Evolutionary conservation across 495 filamentous ascomycete genomes (phyloP), one percentile per base, ranked within the genome.

Genomic region (Aspergillus affinis): DNA sequence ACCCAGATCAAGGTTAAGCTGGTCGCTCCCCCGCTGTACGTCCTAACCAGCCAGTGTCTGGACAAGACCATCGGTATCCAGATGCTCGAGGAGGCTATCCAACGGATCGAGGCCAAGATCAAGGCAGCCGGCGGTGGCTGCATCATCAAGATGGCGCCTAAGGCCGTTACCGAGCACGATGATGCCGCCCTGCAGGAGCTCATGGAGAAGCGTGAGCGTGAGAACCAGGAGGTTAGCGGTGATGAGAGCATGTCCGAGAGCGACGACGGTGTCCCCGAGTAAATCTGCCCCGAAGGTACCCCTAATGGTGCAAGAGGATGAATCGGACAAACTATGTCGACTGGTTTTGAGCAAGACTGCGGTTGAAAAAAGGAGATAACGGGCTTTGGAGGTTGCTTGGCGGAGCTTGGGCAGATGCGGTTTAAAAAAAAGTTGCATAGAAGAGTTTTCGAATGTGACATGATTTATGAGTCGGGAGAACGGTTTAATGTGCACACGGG

Each of bases 201-300:
- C 59, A 98, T 98, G 94, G 94, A 98, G 81, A 98, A 97, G 87
- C 87, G 92, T 62, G 94, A 96, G 82, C 88, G 93, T 61, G 94
- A 98, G 84, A 98, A 98, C 78, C 88, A 88, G 73, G 90, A 97
- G 74, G 90, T 98, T 58, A 95, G 91, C 70, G 94, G 94, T 51
- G 94, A 98, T 71, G 95, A 98, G 81, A 91, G 89, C 73, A 82
- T 90, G 75, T 94, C 90, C 66, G 93, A 94, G 75, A 93, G 89
- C 65, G 94, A 97, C 69, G 94, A 97, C 66, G 84, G 80, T 61
- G 72, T 76, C 60, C 75, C 74, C 49, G 77, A 76, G 63, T 80
- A 80, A 77, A 59, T n/a, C 7, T 12, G 30, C n/a, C 4, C 52
- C 47, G 18, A 45, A 47, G 48, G 21, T n/a, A 54, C 52, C 30